A percentile compares a stretch with the other conserved stretches of the same genome.
Conservation (phyloP, 352 stramenopile species). For the Aphanomyces euteiches region DNA sequence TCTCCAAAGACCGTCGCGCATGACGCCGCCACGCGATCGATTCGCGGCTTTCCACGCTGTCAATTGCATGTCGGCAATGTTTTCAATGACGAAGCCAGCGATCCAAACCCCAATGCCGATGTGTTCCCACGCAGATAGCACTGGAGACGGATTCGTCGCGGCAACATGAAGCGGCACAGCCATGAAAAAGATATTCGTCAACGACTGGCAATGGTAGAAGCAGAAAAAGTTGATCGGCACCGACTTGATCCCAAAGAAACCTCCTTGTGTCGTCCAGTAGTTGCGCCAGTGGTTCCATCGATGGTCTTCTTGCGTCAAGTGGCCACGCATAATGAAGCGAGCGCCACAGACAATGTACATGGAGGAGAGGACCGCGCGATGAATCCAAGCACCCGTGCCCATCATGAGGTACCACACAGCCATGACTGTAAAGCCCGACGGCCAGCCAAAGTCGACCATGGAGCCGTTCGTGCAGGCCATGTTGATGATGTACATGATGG, state of each 20-base stretch:
- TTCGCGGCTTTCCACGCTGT: conserved; percentile 45
- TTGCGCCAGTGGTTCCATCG: conserved; percentile 7
- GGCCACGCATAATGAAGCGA: conserved; percentile 11
- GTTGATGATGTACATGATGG: conserved; percentile 22
- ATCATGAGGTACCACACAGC: conserved; percentile 3
- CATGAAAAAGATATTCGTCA: conserved; percentile 17
- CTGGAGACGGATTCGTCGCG: conserved; percentile 25
- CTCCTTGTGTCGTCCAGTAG: background rate
- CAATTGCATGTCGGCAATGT: conserved; percentile 79
- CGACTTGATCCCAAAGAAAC: conserved; percentile 14
- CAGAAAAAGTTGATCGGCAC: conserved; percentile 24
- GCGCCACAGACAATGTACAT: conserved; percentile 14
- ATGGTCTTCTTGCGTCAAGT: conserved; percentile 22
- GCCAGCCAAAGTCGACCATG: conserved; percentile 29
- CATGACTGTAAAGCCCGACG: conserved; percentile 21
- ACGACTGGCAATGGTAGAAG: conserved; percentile 27
- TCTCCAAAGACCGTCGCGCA: conserved; percentile 36
- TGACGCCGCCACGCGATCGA: conserved; percentile 27
- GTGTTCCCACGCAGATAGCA: conserved; percentile 40
- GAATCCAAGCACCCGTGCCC: background rate
- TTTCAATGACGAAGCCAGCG: conserved; percentile 70
- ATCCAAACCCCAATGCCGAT: conserved; percentile 53
- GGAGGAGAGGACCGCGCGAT: conserved; percentile 14
- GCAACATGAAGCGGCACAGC: conserved; percentile 14
- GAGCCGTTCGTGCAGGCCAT: conserved; percentile 11